phyloP scores from a whole-genome alignment of 306 rosid genomes.

The Fagus sylvatica region DNA sequence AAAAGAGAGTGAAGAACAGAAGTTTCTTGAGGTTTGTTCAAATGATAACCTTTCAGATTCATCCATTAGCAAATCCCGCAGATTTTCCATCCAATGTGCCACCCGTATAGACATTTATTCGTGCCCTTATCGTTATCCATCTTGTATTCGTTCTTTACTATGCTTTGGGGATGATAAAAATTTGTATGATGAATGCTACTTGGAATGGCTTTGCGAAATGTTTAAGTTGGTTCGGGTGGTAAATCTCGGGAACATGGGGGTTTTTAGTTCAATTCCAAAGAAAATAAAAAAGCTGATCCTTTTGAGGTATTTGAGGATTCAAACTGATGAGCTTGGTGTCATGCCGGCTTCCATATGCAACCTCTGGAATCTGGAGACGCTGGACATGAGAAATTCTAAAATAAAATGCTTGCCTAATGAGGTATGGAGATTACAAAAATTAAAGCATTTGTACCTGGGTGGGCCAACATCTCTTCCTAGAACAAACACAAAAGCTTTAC shows the following conservation, averaged over 20 bases:
- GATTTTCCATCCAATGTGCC: neutral
- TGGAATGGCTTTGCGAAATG: neutral
- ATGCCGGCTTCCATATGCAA: neutral
- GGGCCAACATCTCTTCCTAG: neutral
- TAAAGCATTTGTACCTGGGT: neutral
- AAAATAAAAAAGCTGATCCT: neutral
- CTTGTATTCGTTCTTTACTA: neutral
- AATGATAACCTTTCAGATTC: neutral
- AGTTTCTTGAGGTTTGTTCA: neutral
- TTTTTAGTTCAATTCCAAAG: neutral
- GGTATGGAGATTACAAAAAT: neutral
- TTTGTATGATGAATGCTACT: neutral
- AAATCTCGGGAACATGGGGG: neutral
- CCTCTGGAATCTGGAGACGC: neutral
- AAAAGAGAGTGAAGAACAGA: neutral
- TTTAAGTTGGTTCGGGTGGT: constrained; percentile 2
- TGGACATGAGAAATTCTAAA: neutral
- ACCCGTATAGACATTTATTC: neutral
- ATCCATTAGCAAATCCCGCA: neutral
- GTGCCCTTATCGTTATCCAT: neutral
- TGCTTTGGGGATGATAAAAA: neutral
- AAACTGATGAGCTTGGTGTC: neutral
- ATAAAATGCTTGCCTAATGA: neutral
- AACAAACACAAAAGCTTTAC: too few relatives aligned
- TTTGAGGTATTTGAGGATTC: neutral